Conservation (phyloP, 352 stramenopile species). For the Pythium inflatum region DNA sequence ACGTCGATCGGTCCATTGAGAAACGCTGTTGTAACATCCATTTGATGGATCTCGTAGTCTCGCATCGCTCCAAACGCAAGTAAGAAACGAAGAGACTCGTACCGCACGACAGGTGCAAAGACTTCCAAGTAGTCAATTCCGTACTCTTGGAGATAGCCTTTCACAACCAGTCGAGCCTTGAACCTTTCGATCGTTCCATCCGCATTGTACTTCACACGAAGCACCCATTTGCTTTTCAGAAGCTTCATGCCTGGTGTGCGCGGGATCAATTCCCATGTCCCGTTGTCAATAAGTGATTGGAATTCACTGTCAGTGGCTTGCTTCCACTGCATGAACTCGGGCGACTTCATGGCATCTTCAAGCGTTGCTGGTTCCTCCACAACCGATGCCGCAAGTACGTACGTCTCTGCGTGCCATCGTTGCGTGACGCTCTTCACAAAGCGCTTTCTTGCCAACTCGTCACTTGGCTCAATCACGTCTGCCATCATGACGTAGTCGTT, state of each 20-base stretch:
- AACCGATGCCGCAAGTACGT: not conserved
- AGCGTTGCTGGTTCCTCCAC: slow-evolving; percentile 2
- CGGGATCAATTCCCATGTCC: slow-evolving; percentile 5
- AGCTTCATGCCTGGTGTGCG: slow-evolving; percentile 1
- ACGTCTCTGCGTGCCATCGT: not conserved
- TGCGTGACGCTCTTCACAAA: not conserved
- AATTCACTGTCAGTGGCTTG: slow-evolving; percentile 17
- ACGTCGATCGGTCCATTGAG: slow-evolving; percentile 28
- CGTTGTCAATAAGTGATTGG: not conserved
- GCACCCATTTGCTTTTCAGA: slow-evolving; percentile 8
- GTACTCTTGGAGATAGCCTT: slow-evolving; percentile 10
- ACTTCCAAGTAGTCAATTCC: slow-evolving; percentile 4
- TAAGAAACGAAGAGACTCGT: not conserved
- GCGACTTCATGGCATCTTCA: slow-evolving; percentile 1
- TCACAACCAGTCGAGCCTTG: slow-evolving; percentile 8
- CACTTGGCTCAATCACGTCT: not conserved
- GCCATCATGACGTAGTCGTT: not conserved
- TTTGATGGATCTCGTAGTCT: slow-evolving; percentile 9
- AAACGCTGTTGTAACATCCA: slow-evolving; percentile 28
- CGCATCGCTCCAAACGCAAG: not conserved
- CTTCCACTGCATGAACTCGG: slow-evolving; percentile 8
- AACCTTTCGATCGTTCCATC: not conserved
- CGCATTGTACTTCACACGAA: not conserved
- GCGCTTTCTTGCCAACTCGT: not conserved
- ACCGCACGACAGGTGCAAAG: not conserved